Conservation (phyloP, 1,284 basidiomycete genomes). For the Cutaneotrichosporon cutaneum region DNA sequence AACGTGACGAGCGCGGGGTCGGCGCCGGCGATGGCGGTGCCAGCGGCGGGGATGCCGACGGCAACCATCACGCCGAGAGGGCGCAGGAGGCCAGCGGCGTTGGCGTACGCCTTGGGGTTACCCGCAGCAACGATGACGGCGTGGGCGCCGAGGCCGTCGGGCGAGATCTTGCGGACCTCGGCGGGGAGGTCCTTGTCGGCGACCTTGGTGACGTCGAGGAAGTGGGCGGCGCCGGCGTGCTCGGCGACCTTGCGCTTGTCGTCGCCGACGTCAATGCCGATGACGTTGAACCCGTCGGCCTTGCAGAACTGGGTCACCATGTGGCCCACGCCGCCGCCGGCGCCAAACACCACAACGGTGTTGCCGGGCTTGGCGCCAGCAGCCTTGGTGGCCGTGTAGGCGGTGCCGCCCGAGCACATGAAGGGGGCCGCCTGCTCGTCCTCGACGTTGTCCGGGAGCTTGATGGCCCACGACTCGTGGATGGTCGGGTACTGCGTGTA, state of each 20-base stretch:
- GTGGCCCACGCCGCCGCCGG: slow-evolving; percentile 26
- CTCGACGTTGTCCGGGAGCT: slow-evolving; percentile 19
- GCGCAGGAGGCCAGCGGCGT: slow-evolving; percentile 18
- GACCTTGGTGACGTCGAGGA: slow-evolving; percentile 19
- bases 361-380: slow-evolving; percentile 19
- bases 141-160: slow-evolving; percentile 20
- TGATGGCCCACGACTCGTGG: slow-evolving; percentile 21
- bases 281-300: slow-evolving; percentile 21
- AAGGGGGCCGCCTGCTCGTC: slow-evolving; percentile 26
- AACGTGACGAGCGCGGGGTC: slow-evolving; percentile 45
- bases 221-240: slow-evolving; percentile 17
- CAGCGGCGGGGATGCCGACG: slow-evolving; percentile 23
- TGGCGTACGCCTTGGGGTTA: slow-evolving; percentile 24
- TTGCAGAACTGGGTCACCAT: slow-evolving; percentile 27
- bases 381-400: slow-evolving; percentile 27
- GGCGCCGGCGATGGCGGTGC: slow-evolving; percentile 43
- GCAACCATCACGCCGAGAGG: slow-evolving; percentile 20
- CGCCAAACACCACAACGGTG: slow-evolving; percentile 18
- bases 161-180: slow-evolving; percentile 18
- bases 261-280: slow-evolving; percentile 24
- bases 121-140: slow-evolving; percentile 24
- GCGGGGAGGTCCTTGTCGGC: slow-evolving; percentile 11
- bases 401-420: slow-evolving; percentile 27
- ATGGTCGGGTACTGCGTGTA: slow-evolving; percentile 26
- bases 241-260: slow-evolving; percentile 18